These are phyloP conservation scores for Azolla pinnata DNA, from an alignment of 75 land plant genomes.

Conservation along the genomic window DNA sequence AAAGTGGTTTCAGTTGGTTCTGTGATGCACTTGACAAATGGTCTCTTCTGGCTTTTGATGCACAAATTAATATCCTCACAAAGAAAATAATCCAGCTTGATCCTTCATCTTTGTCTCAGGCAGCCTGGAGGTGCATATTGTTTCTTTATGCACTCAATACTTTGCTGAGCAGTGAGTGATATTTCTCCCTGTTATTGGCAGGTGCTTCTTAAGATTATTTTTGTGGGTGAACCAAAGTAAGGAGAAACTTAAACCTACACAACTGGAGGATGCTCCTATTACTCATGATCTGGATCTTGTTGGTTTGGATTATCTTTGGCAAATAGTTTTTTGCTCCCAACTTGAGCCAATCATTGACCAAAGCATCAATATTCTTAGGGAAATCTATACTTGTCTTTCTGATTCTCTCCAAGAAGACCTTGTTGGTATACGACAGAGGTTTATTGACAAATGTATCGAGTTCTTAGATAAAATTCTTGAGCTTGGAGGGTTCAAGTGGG, in stretches of 20 bases:
- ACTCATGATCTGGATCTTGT: conserved; percentile 24
- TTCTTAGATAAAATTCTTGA: conserved; percentile 10
- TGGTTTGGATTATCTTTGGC: conserved; percentile 23
- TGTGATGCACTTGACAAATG: conserved; percentile 23
- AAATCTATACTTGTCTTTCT: conserved; percentile 15
- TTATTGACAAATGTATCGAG: conserved; percentile 19
- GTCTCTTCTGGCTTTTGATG: conserved; percentile 12
- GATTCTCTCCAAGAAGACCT: conserved; percentile 15
- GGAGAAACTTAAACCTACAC: conserved; percentile 12
- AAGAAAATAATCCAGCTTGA: conserved; percentile 17
- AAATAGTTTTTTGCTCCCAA: conserved; percentile 14
- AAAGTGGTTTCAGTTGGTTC: conserved; percentile 24
- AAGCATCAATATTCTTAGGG: conserved; percentile 20
- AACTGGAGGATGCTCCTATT: conserved; percentile 6
- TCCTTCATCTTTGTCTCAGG: conserved; percentile 15
- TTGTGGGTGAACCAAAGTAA: conserved; percentile 17
- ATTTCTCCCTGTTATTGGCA: not conserved
- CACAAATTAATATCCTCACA: conserved; percentile 13
- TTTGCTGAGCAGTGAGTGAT: not conserved
- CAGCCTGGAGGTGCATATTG: conserved; percentile 21
- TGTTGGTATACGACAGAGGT: conserved; percentile 17
- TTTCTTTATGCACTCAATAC: not conserved
- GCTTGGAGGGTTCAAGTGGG: conserved; percentile 9
- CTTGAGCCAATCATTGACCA: conserved; percentile 16
- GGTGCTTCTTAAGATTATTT: conserved; percentile 23